Percentiles rank a stretch among this genome's conserved stretches.
Conservation (phyloP, 2,329 filamentous ascomycete species). For the Cladosporium sp. region DNA sequence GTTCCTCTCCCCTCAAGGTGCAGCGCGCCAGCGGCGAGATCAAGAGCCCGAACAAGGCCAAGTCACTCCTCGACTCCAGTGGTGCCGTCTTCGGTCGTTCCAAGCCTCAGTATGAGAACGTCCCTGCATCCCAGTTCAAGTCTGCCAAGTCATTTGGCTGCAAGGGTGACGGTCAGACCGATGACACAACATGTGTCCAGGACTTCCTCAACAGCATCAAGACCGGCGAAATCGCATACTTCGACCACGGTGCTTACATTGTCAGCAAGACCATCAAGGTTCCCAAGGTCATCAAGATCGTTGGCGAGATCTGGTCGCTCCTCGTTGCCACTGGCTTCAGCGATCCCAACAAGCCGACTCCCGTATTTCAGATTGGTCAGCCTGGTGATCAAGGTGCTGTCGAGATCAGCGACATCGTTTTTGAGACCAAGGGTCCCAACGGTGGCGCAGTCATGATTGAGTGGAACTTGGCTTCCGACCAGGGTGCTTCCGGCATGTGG, state of each 20-base stretch:
- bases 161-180: constrained; percentile 79
- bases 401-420: constrained; percentile 83
- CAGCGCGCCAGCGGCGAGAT: constrained; percentile 23
- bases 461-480: constrained; percentile 74
- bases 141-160: constrained; percentile 77
- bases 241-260: constrained; percentile 61
- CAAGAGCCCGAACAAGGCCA: constrained; percentile 57
- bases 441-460: constrained; percentile 87
- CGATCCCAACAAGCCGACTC: constrained; percentile 69
- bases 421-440: constrained; percentile 76
- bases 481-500: constrained; percentile 78
- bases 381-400: constrained; percentile 72
- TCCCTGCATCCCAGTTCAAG: constrained; percentile 66
- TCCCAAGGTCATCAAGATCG: constrained; percentile 48
- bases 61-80: constrained; percentile 57
- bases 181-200: constrained; percentile 84
- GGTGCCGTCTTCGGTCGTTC: constrained; percentile 75
- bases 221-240: constrained; percentile 56
- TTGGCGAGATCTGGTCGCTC: constrained; percentile 55
- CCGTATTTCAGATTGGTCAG: constrained; percentile 79
- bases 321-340: constrained; percentile 55
- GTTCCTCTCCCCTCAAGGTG: constrained; percentile 46
- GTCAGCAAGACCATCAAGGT: constrained; percentile 51
- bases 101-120: constrained; percentile 80
- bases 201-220: constrained; percentile 64